Conservation (phyloP, 2,329 filamentous ascomycete species). For the Scytalidium lignicola region DNA sequence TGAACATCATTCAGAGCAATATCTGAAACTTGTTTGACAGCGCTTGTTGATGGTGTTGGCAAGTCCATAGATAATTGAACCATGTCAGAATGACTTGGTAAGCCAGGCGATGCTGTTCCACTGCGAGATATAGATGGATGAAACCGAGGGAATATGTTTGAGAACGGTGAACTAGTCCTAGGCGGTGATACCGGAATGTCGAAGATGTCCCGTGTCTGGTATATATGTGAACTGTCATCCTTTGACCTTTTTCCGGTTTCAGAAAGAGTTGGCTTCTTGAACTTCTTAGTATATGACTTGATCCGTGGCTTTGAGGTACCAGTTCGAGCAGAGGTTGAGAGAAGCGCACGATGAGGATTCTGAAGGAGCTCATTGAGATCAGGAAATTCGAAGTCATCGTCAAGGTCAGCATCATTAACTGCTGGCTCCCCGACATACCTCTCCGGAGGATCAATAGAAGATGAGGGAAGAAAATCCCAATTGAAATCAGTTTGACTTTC, state of each 20-base stretch:
- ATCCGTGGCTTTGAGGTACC: slow-evolving; percentile 1
- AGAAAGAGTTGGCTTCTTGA: slow-evolving; percentile 18
- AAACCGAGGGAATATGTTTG: slow-evolving; percentile 1
- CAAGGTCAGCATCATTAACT: not conserved
- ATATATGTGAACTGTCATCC: not conserved
- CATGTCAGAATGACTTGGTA: not conserved
- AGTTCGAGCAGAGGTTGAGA: not conserved
- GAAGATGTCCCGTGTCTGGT: slow-evolving; percentile 21
- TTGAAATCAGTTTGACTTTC: slow-evolving; percentile 22
- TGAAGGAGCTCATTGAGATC: slow-evolving; percentile 21
- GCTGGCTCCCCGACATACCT: not conserved
- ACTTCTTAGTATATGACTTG: slow-evolving; percentile 19
- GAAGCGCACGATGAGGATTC: not conserved
- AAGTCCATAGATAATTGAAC: slow-evolving; percentile 9
- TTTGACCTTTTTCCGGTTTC: slow-evolving; percentile 11
- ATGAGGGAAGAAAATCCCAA: slow-evolving; percentile 10
- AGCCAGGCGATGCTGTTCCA: slow-evolving; percentile 13
- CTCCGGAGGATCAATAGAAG: not conserved
- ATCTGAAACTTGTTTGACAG: slow-evolving; percentile 11
- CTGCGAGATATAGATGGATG: slow-evolving; percentile 9
- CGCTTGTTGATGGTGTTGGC: slow-evolving; percentile 26
- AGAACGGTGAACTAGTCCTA: slow-evolving; percentile 30
- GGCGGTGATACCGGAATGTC: slow-evolving; percentile 36
- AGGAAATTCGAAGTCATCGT: slow-evolving; percentile 25
- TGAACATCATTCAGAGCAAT: slow-evolving; percentile 11